A percentile compares a stretch with the other conserved stretches of the same genome.
phyloP scores from a whole-genome alignment of 495 filamentous ascomycete genomes.

The Penicillium subrubescens region DNA sequence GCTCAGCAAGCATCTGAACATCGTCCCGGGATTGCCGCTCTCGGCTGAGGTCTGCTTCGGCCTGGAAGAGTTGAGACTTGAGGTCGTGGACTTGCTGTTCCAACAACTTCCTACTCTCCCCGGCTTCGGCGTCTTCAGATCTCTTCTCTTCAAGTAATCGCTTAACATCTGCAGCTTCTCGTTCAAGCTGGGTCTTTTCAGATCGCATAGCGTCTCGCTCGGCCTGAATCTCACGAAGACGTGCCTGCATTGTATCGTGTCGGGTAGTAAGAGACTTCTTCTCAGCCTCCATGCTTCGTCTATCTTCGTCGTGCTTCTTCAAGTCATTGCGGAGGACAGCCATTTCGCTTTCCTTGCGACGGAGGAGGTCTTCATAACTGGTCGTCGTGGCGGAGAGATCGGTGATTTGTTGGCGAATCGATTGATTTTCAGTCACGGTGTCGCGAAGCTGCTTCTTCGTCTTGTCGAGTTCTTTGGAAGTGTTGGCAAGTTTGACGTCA shows the following conservation, averaged over 20 bases:
- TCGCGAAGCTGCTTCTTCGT: constrained; percentile 72
- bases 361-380: constrained; percentile 88
- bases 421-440: constrained; percentile 76
- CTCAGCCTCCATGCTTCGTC: constrained; percentile 75
- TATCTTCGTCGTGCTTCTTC: constrained; percentile 75
- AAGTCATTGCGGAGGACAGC: constrained; percentile 80
- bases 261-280: constrained; percentile 66
- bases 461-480: constrained; percentile 78
- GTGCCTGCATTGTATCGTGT: constrained; percentile 76
- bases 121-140: constrained; percentile 84
- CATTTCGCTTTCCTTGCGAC: constrained; percentile 92
- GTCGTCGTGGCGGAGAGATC: constrained; percentile 91
- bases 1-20: constrained; percentile 86
- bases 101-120: constrained; percentile 80
- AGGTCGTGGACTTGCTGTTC: constrained; percentile 87
- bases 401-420: constrained; percentile 81
- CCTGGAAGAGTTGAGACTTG: constrained; percentile 79
- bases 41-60: constrained; percentile 84
- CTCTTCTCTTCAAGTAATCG: constrained; percentile 83
- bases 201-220: constrained; percentile 84
- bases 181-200: constrained; percentile 78
- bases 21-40: constrained; percentile 97
- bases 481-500: constrained; percentile 80
- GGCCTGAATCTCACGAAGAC: constrained; percentile 82
- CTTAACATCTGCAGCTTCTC: constrained; percentile 87